phyloP scores from a whole-genome alignment of 2,329 filamentous ascomycete genomes.

The Huntiella omanensis region DNA sequence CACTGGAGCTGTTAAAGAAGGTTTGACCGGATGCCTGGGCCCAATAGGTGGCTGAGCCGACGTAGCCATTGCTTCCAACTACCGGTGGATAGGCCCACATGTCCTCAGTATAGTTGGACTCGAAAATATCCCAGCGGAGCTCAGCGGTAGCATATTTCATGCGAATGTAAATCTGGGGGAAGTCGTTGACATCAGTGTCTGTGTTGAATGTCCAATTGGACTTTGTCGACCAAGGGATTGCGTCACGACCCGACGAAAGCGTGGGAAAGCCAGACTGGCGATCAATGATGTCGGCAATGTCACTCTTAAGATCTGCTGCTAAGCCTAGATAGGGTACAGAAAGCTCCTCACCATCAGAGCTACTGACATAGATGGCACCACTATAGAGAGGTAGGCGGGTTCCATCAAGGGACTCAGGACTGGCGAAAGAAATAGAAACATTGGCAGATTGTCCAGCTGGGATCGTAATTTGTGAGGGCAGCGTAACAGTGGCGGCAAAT shows the following conservation, averaged over 20 bases:
- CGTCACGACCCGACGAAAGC: not conserved
- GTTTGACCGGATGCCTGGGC: not conserved
- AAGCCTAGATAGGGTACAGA: slow-evolving; percentile 22
- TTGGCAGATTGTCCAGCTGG: slow-evolving; percentile 1
- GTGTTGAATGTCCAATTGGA: not conserved
- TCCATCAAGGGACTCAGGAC: not conserved
- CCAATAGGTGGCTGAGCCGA: slow-evolving; percentile 21
- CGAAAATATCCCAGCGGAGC: slow-evolving; percentile 21
- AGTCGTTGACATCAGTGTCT: slow-evolving; percentile 11
- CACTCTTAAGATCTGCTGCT: slow-evolving; percentile 1
- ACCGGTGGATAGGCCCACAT: slow-evolving; percentile 25
- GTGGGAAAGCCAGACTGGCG: not conserved
- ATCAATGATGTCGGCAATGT: slow-evolving; percentile 2
- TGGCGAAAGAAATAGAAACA: not conserved
- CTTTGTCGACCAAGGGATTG: not conserved
- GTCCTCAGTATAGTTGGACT: slow-evolving; percentile 20
- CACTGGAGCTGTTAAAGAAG: slow-evolving; percentile 1
- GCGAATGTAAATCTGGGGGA: slow-evolving; percentile 13
- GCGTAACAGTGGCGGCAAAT: slow-evolving; percentile 3
- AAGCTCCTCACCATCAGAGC: slow-evolving; percentile 22
- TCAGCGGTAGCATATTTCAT: slow-evolving; percentile 20
- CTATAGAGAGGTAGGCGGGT: slow-evolving; percentile 23
- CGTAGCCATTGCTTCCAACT: slow-evolving; percentile 17
- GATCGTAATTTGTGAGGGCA: slow-evolving; percentile 12
- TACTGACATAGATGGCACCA: slow-evolving; percentile 24